Percentiles rank a stretch among this genome's conserved stretches.
These are phyloP conservation scores for Arthrobotrys iridis DNA, from an alignment of 2,329 filamentous ascomycete species.

Conservation along the genomic window DNA sequence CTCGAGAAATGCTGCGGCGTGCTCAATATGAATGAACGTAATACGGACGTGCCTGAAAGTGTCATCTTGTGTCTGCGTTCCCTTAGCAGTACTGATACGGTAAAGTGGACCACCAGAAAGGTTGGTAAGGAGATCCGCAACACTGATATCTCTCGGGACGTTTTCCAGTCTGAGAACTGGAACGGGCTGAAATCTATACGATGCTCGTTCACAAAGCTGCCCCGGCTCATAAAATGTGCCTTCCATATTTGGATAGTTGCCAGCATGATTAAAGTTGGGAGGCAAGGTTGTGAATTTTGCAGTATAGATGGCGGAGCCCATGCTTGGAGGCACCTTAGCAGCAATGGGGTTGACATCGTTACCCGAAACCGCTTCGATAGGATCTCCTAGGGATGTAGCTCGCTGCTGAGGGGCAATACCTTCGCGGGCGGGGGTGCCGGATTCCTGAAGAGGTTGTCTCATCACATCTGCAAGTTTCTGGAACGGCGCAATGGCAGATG, in stretches of 20 bases:
- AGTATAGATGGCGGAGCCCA: neutral
- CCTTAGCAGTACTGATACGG: constrained; percentile 2
- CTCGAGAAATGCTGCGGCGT: constrained; percentile 18
- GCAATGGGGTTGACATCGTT: neutral
- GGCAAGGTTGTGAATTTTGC: constrained; percentile 10
- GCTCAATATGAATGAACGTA: constrained; percentile 34
- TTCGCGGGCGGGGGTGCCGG: neutral
- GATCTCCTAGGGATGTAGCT: neutral
- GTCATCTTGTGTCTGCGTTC: neutral
- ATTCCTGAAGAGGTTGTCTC: neutral
- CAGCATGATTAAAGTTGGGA: constrained; percentile 20
- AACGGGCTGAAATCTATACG: constrained; percentile 14
- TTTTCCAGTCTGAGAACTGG: constrained; percentile 18
- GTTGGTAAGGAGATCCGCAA: constrained; percentile 1
- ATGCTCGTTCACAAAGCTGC: constrained; percentile 7
- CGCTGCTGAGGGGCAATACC: neutral
- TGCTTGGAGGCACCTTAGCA: neutral
- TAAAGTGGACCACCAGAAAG: constrained; percentile 46
- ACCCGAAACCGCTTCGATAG: neutral
- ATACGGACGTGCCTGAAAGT: constrained; percentile 9
- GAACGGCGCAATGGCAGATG: neutral
- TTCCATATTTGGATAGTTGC: neutral
- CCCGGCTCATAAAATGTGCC: neutral
- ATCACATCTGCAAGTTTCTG: constrained; percentile 2
- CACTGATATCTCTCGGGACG: constrained; percentile 15